These are phyloP conservation scores for Hymenoscyphus linearis DNA, from an alignment of 2,329 filamentous ascomycete species.

Conservation along the genomic window DNA sequence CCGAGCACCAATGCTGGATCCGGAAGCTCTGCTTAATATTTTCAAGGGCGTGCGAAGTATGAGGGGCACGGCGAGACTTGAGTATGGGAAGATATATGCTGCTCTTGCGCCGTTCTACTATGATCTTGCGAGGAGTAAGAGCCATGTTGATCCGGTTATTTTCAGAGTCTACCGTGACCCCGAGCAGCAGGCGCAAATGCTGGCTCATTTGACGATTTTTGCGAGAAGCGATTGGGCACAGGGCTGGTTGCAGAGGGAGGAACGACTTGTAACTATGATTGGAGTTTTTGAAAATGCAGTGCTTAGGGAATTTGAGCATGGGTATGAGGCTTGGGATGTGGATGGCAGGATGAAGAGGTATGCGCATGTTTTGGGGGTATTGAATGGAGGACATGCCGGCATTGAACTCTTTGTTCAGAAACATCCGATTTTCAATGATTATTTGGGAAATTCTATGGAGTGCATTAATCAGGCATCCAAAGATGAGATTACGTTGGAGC, in stretches of 20 bases:
- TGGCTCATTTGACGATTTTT: slow-evolving; percentile 75
- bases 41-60: slow-evolving; percentile 70
- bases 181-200: slow-evolving; percentile 83
- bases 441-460: slow-evolving; percentile 69
- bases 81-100: slow-evolving; percentile 89
- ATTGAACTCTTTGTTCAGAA: slow-evolving; percentile 86
- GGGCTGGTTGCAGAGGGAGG: slow-evolving; percentile 66
- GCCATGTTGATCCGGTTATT: slow-evolving; percentile 72
- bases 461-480: slow-evolving; percentile 66
- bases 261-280: slow-evolving; percentile 68
- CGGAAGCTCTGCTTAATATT: slow-evolving; percentile 60
- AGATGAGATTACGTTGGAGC: slow-evolving; percentile 70
- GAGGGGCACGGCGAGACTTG: slow-evolving; percentile 76
- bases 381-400: slow-evolving; percentile 75
- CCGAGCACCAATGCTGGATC: slow-evolving; percentile 47
- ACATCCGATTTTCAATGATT: slow-evolving; percentile 75
- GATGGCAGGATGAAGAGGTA: slow-evolving; percentile 86
- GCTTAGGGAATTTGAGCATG: slow-evolving; percentile 85
- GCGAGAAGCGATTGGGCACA: slow-evolving; percentile 73
- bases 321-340: slow-evolving; percentile 82
- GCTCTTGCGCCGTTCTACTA: slow-evolving; percentile 83
- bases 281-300: slow-evolving; percentile 87
- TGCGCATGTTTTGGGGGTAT: slow-evolving; percentile 72
- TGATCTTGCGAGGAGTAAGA: slow-evolving; percentile 68
- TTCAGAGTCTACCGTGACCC: slow-evolving; percentile 86